Evolutionary conservation across 306 rosid genomes (phyloP).

Genomic region (Vigna angularis): DNA sequence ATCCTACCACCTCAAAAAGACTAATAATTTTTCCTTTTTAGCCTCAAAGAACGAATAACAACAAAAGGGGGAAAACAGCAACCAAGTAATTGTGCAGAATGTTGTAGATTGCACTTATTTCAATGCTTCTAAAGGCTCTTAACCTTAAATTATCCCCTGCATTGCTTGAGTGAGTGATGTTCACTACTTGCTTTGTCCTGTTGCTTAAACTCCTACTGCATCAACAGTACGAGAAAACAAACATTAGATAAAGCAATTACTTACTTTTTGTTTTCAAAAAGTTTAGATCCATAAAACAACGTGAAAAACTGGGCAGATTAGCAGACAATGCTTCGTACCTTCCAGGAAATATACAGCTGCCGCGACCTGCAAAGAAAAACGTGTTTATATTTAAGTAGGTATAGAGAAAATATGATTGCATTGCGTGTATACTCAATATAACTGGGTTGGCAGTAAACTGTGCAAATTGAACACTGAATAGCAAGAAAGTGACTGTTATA

Average conservation of each 20-base stretch:
- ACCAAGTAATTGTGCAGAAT: constrained; percentile 43
- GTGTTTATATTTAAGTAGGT: not conserved
- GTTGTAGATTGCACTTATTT: constrained; percentile 51
- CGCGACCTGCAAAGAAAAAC: constrained; percentile 70
- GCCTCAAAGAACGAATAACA: constrained; percentile 57
- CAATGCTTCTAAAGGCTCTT: constrained; percentile 48
- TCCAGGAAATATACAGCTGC: constrained; percentile 89
- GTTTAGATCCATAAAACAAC: not conserved
- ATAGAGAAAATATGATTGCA: constrained; percentile 22
- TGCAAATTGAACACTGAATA: not conserved
- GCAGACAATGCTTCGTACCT: constrained; percentile 58
- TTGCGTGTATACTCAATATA: constrained; percentile 4
- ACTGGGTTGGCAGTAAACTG: constrained; percentile 28
- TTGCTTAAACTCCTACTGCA: constrained; percentile 74
- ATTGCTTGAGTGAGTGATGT: constrained; percentile 65
- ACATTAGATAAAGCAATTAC: constrained; percentile 10
- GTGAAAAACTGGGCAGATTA: not conserved
- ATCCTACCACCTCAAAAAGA: not conserved
- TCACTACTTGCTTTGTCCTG: constrained; percentile 64
- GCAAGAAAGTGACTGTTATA: constrained; percentile 23
- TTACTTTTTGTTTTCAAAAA: too few species aligned
- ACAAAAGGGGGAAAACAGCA: constrained; percentile 49
- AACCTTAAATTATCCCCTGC: constrained; percentile 60
- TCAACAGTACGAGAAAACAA: constrained; percentile 8
- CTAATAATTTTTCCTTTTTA: constrained; percentile 35